Evolutionary conservation across 1,284 basidiomycete genomes (phyloP), one percentile per base, ranked within the genome.

Genomic region (Sphagnurus paluster): DNA sequence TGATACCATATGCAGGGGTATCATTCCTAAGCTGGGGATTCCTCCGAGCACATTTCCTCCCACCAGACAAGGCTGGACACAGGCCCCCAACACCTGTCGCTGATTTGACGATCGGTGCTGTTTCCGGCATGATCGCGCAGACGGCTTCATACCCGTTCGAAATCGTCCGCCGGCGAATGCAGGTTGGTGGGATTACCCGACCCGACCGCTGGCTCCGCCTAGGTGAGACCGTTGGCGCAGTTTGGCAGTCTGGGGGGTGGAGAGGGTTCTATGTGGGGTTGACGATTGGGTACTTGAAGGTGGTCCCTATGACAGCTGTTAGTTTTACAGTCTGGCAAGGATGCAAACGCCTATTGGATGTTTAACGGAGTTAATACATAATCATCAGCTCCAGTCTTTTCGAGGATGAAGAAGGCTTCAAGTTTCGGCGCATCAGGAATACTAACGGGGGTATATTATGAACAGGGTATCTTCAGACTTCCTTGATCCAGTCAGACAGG

Each of bases 101-200:
- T 10, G 79, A 90, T 67, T 79, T 98, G 1, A 67, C 71, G 11
- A 87, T 94, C 46, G 97, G 97, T 23, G 97, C 93, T 0, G 66
- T 95, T n/a, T 89, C 96, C 0, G 97, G 97, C 19, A 85, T 87
- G 10, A 69, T 93, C 44, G 84, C 87, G 2, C 96, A 99, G 66
- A 97, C 95, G 0, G 84, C 83, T 3, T 93, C 93, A 16, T 99
- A 99, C 63, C 97, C 97, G 1, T 93, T 99, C 60, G 97, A 99
- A 64, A 89, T 99, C 40, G 79, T 98, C 26, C 79, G 97, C 32
- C 74, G 97, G 44, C 76, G 93, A 47, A 97, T 98, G 90, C 97
- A 99, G 68, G 93, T 99, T 3, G 95, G 94, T 9, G 96, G 94
- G 1, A 71, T 92, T 42, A 84, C 84, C 20, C 75, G 76, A 24